Base-by-base conservation (phyloP, 2,329 filamentous ascomycete genomes). In the Curvularia hawaiiensis region DNA sequence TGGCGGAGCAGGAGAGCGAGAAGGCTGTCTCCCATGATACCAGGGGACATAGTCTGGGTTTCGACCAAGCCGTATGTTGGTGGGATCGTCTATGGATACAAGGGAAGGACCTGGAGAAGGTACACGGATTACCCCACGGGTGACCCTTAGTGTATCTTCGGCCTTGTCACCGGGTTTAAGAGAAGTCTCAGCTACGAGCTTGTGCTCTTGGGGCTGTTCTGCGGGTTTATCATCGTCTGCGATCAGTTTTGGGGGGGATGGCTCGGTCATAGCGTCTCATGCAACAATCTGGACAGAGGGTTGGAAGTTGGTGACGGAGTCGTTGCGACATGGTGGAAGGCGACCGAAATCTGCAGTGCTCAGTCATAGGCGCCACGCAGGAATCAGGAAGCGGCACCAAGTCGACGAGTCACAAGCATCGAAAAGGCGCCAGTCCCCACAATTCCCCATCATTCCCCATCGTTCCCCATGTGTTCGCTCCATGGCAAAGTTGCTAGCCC, bases 11-110 rank as follows among this genome's bases (percentile, higher is more conserved):
- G 71, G 70, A 28, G 70, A 71, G 9, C 41, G 63, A 18, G 66
- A 71, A 30, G 54, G 53, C 67, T 64, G 56, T 56, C 67, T 67
- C 28, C 52, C 59, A 59, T 52, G 39, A 47, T 53, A 54, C 10
- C 50, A 47, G 51, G 64, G 59, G 30, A 66, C 33, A 54, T 60
- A 62, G 26, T 68, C 63, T 41, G 62, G 60, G 38, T 58, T 62
- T 28, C 66, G 62, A 22, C 70, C 72, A 59, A 67, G 52, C 26
- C 70, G 69, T 40, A 68, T 62, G 52, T 67, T 69, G 52, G 68
- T 72, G 39, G 61, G 63, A 56, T 74, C 71, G 50, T 75, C 72
- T 61, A 74, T 67, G n/a, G 73, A 75, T 20, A 74, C 43, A 31
- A 72, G 52, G 1, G 73, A 76, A 1, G 71, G 72, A 44, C 69